Base-by-base conservation (phyloP, 306 rosid species). In the Cicer judaicum region DNA sequence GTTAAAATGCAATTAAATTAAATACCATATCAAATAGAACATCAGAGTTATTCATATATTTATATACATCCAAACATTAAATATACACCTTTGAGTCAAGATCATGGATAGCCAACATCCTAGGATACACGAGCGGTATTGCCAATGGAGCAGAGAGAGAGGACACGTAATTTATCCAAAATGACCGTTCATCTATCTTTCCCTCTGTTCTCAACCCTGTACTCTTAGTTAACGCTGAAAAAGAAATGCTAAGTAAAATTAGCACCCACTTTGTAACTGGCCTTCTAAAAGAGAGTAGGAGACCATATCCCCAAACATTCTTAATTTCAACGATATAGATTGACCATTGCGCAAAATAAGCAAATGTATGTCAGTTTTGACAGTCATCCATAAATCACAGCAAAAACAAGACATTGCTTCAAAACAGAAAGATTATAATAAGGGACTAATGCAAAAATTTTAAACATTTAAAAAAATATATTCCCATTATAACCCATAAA, bases 51-150 rank as follows among this genome's bases (percentile, higher is more conserved):
- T 76, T 77, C 81, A 77, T 4, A 73, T 49, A 2, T 49, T 5
- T 52, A 38, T 46, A 40, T 19, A 55, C 12, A 40, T 77, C 75
- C 14, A 43, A 62, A 2, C 49, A 44, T 44, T 1, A 7, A 40
- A 75, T 76, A 12, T 64, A 94, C 97, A 94, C 99, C 96, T 90
- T 87, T 61, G 91, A 78, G 67, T 87, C 90, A 50, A 94, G 88
- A 68, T 92, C 87, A 78, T 92, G 93, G 68, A 94, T 81, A 65
- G 97, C 88, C 83, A 92, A 53, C 97, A 94, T 90, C 83, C 97
- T 86, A 75, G 99, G 99, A 77, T 94, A 94, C 69, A 94, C 99
- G 42, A 94, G 87, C 3, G 99, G 99, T 79, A 92, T 92, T 64
- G 97, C 96, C 79, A 90, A 80, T 68, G 89, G 90, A 61, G 90